Conservation (phyloP, 2,329 filamentous ascomycete species). For the Aspergillus unguis region DNA sequence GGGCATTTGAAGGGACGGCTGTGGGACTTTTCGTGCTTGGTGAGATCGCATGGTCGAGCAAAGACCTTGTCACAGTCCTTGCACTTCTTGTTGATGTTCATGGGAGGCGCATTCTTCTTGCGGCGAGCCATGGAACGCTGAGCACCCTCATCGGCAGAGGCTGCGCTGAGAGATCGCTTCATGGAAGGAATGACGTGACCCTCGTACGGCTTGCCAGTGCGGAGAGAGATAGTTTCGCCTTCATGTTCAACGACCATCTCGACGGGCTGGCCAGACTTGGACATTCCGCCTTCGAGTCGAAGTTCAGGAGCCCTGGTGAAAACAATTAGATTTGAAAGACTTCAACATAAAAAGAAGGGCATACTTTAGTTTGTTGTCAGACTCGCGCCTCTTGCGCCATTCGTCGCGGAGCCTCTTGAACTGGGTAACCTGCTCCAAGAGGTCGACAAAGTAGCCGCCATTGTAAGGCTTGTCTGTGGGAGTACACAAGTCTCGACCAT, state of each 20-base stretch:
- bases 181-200: conserved; percentile 37
- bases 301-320: conserved; percentile 60
- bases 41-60: conserved; percentile 93
- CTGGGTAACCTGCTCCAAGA: conserved; percentile 86
- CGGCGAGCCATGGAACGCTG: conserved; percentile 91
- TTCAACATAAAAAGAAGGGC: conserved; percentile 2
- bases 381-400: conserved; percentile 61
- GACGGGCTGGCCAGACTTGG: conserved; percentile 75
- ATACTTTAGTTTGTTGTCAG: conserved; percentile 37
- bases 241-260: conserved; percentile 81
- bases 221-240: conserved; percentile 74
- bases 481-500: conserved; percentile 80
- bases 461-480: conserved; percentile 86
- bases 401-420: conserved; percentile 82
- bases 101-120: conserved; percentile 86
- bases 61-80: conserved; percentile 86
- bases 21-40: conserved; percentile 98
- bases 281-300: conserved; percentile 75
- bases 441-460: conserved; percentile 94
- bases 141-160: conserved; percentile 74
- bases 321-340: conserved; percentile 47
- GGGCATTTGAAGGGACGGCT: conserved; percentile 94
- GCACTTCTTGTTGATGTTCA: conserved; percentile 79
- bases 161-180: conserved; percentile 52
- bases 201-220: conserved; percentile 64